Percentiles rank a stretch among this genome's conserved stretches.
Evolutionary conservation across 73 alveolate genomes (phyloP).

Genomic region (Blepharisma stoltei): DNA sequence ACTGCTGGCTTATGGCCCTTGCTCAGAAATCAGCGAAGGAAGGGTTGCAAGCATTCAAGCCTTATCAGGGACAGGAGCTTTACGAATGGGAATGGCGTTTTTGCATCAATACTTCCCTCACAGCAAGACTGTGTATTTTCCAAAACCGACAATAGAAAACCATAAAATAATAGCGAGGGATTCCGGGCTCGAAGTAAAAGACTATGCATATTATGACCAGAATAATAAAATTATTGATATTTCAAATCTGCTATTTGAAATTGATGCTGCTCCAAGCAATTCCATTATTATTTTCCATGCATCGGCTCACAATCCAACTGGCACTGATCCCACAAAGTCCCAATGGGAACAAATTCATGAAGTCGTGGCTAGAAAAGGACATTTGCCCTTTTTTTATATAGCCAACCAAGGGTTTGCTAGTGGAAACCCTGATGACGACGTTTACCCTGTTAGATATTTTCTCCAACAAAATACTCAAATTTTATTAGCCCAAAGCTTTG

Average conservation of each 20-base stretch:
- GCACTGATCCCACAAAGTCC: constrained; percentile 77
- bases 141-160: constrained; percentile 92
- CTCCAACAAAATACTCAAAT: constrained; percentile 64
- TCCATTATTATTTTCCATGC: constrained; percentile 89
- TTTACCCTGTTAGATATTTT: constrained; percentile 80
- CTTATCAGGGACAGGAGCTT: constrained; percentile 94
- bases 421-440: constrained; percentile 89
- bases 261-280: constrained; percentile 64
- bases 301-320: constrained; percentile 98
- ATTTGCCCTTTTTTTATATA: constrained; percentile 83
- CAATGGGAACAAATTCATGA: constrained; percentile 86
- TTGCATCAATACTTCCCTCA: constrained; percentile 29
- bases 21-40: background rate
- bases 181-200: constrained; percentile 68
- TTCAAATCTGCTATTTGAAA: constrained; percentile 65
- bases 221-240: constrained; percentile 55
- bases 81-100: constrained; percentile 85
- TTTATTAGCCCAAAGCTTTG: constrained; percentile 83
- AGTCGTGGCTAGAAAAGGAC: constrained; percentile 64
- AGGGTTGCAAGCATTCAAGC: constrained; percentile 73
- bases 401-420: constrained; percentile 97
- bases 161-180: constrained; percentile 71
- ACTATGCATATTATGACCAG: constrained; percentile 77
- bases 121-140: constrained; percentile 51
- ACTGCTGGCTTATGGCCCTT: constrained; percentile 68